A percentile compares a stretch with the other conserved stretches of the same genome.
These are phyloP conservation scores for Psilocybe cubensis DNA, from an alignment of 768 basidiomycete species.

Conservation along the genomic window DNA sequence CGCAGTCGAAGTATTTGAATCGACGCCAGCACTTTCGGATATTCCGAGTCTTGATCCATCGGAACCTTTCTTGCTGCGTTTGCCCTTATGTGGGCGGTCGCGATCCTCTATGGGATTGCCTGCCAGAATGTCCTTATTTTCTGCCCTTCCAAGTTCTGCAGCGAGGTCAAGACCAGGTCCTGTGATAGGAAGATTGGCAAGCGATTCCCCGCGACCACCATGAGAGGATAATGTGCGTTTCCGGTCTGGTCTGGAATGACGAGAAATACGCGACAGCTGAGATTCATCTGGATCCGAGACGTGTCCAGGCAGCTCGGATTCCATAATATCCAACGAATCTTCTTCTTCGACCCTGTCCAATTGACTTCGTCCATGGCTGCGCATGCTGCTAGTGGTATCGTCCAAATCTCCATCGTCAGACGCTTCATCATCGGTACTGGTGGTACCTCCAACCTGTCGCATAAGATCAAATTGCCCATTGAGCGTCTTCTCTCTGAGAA, in stretches of 20 bases:
- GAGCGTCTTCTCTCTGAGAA: constrained; percentile 88
- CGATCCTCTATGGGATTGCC: constrained; percentile 55
- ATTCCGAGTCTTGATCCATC: constrained; percentile 41
- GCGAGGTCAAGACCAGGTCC: constrained; percentile 90
- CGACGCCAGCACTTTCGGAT: constrained; percentile 40
- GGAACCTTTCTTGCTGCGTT: constrained; percentile 51
- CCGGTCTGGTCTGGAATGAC: constrained; percentile 49
- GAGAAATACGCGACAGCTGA: constrained; percentile 40
- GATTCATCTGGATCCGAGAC: constrained; percentile 37
- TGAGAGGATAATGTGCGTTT: constrained; percentile 57
- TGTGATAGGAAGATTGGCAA: constrained; percentile 85
- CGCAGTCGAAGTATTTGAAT: constrained; percentile 39
- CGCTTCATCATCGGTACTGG: constrained; percentile 39
- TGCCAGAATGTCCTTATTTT: constrained; percentile 81
- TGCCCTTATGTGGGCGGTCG: constrained; percentile 50
- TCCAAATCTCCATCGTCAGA: constrained; percentile 44
- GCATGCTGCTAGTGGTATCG: constrained; percentile 57
- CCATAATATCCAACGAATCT: constrained; percentile 44
- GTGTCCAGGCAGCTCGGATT: constrained; percentile 37
- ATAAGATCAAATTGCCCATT: constrained; percentile 85
- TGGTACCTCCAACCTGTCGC: constrained; percentile 62
- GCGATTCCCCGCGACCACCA: constrained; percentile 74
- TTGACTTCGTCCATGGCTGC: constrained; percentile 57
- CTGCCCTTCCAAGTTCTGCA: constrained; percentile 89
- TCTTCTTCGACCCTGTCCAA: constrained; percentile 70